Conservation (phyloP, 805 yeast species). For the Wickerhamiella australiensis region DNA sequence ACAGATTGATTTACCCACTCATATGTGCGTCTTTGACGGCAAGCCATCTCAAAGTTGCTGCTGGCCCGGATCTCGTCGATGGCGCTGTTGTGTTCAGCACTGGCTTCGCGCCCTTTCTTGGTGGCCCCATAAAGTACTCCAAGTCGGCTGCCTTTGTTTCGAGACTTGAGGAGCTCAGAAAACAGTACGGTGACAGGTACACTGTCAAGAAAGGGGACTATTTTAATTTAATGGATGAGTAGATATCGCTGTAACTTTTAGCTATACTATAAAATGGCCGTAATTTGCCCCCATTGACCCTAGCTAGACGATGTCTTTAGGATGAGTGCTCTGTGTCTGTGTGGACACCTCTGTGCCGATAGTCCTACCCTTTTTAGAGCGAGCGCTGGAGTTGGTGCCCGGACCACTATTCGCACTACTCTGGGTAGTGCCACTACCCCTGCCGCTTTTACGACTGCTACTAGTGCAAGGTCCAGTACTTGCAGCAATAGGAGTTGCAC, state of each 20-base stretch:
- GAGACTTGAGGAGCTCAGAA: neutral
- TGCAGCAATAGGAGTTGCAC: neutral
- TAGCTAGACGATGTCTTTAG: neutral
- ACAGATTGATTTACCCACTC: neutral
- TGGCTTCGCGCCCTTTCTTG: constrained; percentile 10
- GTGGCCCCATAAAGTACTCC: constrained; percentile 9
- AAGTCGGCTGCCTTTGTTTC: neutral
- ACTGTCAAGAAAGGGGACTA: neutral
- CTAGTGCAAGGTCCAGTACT: neutral
- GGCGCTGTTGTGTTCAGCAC: constrained; percentile 4
- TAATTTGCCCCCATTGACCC: neutral
- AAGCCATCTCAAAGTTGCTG: neutral
- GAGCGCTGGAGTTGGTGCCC: too few relatives aligned
- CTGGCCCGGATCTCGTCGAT: constrained; percentile 8
- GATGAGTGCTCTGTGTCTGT: neutral
- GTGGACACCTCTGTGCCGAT: too few relatives aligned
- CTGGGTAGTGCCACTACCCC: neutral
- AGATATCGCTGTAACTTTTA: neutral
- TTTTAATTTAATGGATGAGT: constrained; percentile 1
- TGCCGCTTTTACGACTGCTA: neutral
- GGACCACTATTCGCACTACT: neutral
- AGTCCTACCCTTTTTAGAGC: too few relatives aligned
- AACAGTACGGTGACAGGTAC: neutral
- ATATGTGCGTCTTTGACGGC: constrained; percentile 1
- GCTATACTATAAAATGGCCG: neutral